Base-by-base conservation (phyloP, 345 rosid genomes). In the Eucalyptus cladocalyx region DNA sequence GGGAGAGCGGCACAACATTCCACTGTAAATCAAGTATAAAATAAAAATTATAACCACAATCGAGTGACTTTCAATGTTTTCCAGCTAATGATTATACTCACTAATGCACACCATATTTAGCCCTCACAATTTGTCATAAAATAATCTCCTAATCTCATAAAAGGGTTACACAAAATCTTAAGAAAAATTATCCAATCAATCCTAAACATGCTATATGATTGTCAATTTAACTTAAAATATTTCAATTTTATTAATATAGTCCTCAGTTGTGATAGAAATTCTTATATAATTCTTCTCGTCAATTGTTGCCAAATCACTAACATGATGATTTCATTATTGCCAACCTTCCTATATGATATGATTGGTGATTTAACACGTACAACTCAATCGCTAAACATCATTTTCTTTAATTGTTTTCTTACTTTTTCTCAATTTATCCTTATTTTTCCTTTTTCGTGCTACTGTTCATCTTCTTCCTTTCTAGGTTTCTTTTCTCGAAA, bases 221-320 rank as follows among this genome's bases (percentile, higher is more conserved):
- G 18, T 7, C 5, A n/a, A 14, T 65, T 65, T 17, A 65, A n/a
- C 4, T 15, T 7, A 14, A 65, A 7, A 65, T 12, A 14, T 65
- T 65, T 13, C 18, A 65, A 65, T 65, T 65, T 65, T n/a, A 4
- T 17, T 5, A 65, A 15, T 65, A 8, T 65, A n/a, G 6, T n/a
- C 21, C 21, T 65, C 9, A n/a, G 0, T n/a, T 65, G 32, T 65
- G 37, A 14, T 14, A 0, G 3, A 15, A 65, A 14, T 65, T 65
- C 37, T 34, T 6, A 65, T n/a, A 14, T 65, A 65, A 17, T 16
- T 15, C 11, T 15, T n/a, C 3, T 15, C 1, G 21, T 0, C 10
- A 15, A 0, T 65, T n/a, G 10, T 15, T 9, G 6, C 19, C 16
- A n/a, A n/a, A 65, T 65, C 2, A 0, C 76, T 65, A n/a, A 65